A percentile compares a stretch with the other conserved stretches of the same genome.
These are phyloP conservation scores for Paraphoma sp. DNA, from an alignment of 2,329 filamentous ascomycete genomes.

Conservation along the genomic window DNA sequence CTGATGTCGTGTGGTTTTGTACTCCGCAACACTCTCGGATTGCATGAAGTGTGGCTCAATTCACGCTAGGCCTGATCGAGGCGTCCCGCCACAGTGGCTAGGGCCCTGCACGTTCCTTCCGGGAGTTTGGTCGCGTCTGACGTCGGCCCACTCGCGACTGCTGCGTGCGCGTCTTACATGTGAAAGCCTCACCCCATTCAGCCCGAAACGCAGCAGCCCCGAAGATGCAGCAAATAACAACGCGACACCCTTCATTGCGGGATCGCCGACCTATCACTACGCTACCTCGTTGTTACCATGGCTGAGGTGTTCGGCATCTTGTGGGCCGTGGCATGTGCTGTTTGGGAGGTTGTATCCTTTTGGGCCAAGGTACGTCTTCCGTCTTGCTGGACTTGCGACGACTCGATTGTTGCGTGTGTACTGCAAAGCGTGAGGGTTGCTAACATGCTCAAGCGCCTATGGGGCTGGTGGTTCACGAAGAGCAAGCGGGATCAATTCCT, in stretches of 20 bases:
- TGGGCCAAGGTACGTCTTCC: slow-evolving; percentile 47
- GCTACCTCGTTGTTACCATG: slow-evolving; percentile 28
- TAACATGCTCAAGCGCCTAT: slow-evolving; percentile 64
- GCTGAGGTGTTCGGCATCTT: slow-evolving; percentile 19
- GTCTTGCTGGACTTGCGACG: background rate
- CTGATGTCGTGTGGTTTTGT: background rate
- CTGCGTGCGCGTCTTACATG: slow-evolving; percentile 11
- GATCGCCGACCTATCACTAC: slow-evolving; percentile 18
- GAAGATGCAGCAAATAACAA: slow-evolving; percentile 31
- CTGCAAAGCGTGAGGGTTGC: slow-evolving; percentile 2
- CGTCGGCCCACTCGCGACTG: background rate
- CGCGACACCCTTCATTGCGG: slow-evolving; percentile 27
- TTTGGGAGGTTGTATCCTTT: slow-evolving; percentile 49
- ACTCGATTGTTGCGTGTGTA: background rate
- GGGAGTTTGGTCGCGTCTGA: background rate
- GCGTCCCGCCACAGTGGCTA: slow-evolving; percentile 15
- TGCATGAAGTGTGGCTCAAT: background rate
- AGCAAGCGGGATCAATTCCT: slow-evolving; percentile 71
- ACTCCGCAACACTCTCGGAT: background rate
- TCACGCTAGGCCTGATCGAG: slow-evolving; percentile 1
- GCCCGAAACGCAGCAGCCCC: slow-evolving; percentile 14
- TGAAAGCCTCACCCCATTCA: slow-evolving; percentile 17
- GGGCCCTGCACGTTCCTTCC: slow-evolving; percentile 1
- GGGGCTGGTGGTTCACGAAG: slow-evolving; percentile 70
- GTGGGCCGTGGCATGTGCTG: slow-evolving; percentile 38